These are phyloP conservation scores for Fraxinus albicans DNA, from an alignment of 305 asterid species.

Conservation along the genomic window DNA sequence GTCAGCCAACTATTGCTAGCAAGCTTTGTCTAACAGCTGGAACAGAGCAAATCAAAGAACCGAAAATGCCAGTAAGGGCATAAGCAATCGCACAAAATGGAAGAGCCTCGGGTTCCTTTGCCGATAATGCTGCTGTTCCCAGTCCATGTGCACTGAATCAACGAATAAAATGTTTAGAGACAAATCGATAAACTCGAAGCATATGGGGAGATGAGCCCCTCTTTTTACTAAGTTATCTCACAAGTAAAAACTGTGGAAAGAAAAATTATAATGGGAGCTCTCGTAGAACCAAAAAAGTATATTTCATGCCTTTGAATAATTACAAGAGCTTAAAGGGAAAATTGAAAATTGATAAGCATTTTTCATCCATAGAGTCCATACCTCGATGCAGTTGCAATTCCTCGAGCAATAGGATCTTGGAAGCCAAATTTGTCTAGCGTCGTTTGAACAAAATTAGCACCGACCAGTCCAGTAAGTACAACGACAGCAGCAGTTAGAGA, in stretches of 20 bases:
- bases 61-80: slow-evolving; percentile 90
- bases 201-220: background rate
- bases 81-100: slow-evolving; percentile 98
- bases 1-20: slow-evolving; percentile 72
- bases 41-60: slow-evolving; percentile 87
- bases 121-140: slow-evolving; percentile 97
- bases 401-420: slow-evolving; percentile 93
- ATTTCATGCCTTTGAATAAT: background rate
- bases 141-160: slow-evolving; percentile 83
- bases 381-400: slow-evolving; percentile 99
- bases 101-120: slow-evolving; percentile 98
- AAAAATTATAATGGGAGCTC: background rate
- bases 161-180: background rate
- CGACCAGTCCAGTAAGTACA: slow-evolving; percentile 88
- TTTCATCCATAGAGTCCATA: slow-evolving; percentile 18
- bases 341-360: background rate
- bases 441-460: slow-evolving; percentile 91
- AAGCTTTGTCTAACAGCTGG: slow-evolving; percentile 88
- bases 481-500: slow-evolving; percentile 98
- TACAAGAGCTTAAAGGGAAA: background rate
- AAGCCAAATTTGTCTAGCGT: slow-evolving; percentile 80
- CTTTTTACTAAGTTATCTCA: background rate
- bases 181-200: background rate
- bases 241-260: background rate
- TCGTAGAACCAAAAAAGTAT: background rate